phyloP scores from a whole-genome alignment of 352 stramenopile genomes.

The Aphanomyces cochlioides region DNA sequence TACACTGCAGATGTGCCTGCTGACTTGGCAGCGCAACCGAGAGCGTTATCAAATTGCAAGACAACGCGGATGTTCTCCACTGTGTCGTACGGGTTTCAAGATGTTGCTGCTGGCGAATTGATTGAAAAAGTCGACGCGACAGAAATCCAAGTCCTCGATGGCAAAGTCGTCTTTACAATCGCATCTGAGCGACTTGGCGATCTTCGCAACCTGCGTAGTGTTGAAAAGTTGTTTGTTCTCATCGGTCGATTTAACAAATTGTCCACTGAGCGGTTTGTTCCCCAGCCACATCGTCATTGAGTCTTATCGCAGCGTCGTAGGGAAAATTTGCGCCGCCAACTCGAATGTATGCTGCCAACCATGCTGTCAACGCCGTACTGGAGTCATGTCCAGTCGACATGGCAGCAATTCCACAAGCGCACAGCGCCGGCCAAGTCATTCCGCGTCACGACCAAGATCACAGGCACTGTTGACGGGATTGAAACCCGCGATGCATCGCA shows the following conservation, averaged over 20 bases:
- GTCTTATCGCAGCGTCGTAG: too few relatives aligned
- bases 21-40: background rate
- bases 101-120: conserved; percentile 24
- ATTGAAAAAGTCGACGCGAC: conserved; percentile 29
- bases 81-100: conserved; percentile 25
- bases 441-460: conserved; percentile 16
- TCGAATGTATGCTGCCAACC: background rate
- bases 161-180: conserved; percentile 26
- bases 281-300: too few relatives aligned
- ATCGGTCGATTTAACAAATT: conserved; percentile 5
- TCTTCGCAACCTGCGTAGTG: conserved; percentile 6
- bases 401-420: conserved; percentile 3
- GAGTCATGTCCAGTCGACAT: conserved; percentile 11
- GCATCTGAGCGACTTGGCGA: background rate
- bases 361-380: background rate
- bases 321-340: too few relatives aligned
- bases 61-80: conserved; percentile 24
- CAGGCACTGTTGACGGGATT: background rate
- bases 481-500: background rate
- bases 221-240: conserved; percentile 27
- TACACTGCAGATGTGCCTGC: background rate
- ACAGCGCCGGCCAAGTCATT: background rate
- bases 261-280: background rate
- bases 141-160: conserved; percentile 24
- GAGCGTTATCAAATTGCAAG: background rate